These are phyloP conservation scores for Acacia confusa DNA, from an alignment of 306 rosid genomes.

Conservation along the genomic window DNA sequence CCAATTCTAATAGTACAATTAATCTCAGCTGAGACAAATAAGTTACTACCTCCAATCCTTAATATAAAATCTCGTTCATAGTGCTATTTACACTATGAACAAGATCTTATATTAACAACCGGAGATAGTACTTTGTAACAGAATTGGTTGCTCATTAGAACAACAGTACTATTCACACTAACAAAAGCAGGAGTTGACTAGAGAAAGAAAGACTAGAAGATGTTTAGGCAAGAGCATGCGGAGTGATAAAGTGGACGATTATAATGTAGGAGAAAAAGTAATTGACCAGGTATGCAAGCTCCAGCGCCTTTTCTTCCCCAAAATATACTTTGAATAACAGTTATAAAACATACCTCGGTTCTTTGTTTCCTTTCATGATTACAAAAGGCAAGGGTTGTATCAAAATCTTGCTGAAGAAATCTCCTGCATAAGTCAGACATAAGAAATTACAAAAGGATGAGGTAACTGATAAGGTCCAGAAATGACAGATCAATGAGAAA, in stretches of 20 bases:
- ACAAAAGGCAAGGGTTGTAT: constrained; percentile 81
- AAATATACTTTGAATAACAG: neutral
- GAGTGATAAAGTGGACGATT: neutral
- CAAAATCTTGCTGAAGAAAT: constrained; percentile 96
- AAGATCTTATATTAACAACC: too few species aligned
- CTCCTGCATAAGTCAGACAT: constrained; percentile 61
- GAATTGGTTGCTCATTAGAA: neutral
- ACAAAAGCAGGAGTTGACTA: neutral
- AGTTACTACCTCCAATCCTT: neutral
- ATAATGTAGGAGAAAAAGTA: neutral
- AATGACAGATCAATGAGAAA: constrained; percentile 18
- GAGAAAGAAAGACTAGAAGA: neutral
- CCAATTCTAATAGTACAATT: neutral
- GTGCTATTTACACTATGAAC: too few species aligned
- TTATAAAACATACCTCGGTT: constrained; percentile 63
- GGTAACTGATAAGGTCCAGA: neutral
- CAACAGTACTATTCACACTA: neutral
- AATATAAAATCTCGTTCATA: too few species aligned
- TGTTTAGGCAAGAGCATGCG: neutral
- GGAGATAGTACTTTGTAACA: neutral
- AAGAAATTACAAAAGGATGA: neutral
- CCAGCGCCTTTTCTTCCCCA: neutral
- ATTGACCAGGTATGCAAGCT: neutral
- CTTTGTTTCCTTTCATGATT: constrained; percentile 94
- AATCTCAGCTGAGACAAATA: neutral